Conservation (phyloP, 306 rosid genomes). For the Biancaea sappan region DNA sequence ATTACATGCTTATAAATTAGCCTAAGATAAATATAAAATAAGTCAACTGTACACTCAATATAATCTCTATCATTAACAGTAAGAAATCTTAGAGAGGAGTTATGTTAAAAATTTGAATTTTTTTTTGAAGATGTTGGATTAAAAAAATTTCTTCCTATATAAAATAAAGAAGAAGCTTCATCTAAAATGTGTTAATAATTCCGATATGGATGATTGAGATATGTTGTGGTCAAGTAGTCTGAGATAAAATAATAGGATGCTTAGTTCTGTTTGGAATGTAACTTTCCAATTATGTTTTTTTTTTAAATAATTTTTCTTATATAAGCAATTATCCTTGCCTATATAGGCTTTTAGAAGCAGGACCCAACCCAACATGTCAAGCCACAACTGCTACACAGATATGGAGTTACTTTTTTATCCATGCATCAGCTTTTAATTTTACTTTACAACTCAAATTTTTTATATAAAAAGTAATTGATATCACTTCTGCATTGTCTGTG, state of each 20-base stretch:
- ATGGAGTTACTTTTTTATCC: not conserved
- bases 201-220: not conserved
- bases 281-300: not conserved
- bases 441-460: not conserved
- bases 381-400: not conserved
- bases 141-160: no score
- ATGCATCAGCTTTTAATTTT: no score
- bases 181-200: not conserved
- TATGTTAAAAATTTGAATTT: not conserved
- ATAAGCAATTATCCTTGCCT: not conserved
- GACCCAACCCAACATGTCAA: not conserved
- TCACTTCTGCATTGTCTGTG: not conserved
- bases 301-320: not conserved
- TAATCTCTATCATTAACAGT: no score
- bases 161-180: no score
- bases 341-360: no score
- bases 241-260: not conserved
- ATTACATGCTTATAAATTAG: no score
- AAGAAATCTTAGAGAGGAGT: not conserved
- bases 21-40: no score
- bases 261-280: not conserved
- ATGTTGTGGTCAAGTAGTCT: not conserved
- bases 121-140: not conserved
- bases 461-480: not conserved
- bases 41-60: no score